A percentile compares a stretch with the other conserved stretches of the same genome.
Evolutionary conservation across 2,329 filamentous ascomycete species (phyloP).

Genomic region (Xylariomycetidae sp.): DNA sequence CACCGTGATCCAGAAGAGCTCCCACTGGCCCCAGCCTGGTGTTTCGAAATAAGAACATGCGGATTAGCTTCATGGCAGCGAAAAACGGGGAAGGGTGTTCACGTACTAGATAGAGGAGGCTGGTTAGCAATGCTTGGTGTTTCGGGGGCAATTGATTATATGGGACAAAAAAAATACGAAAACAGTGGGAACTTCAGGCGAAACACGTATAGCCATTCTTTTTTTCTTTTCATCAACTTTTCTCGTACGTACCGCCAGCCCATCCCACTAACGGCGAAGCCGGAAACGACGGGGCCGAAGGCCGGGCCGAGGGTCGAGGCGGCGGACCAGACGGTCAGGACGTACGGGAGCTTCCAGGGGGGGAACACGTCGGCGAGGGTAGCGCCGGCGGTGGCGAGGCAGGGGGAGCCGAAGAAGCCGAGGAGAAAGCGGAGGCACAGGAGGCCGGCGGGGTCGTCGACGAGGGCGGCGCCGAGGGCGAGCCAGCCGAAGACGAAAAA

Average conservation of each 20-base stretch:
- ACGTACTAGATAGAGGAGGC: no score
- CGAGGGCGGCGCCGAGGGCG: slow-evolving; percentile 41
- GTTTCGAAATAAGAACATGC: no score
- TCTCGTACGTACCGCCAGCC: no score
- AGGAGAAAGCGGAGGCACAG: slow-evolving; percentile 48
- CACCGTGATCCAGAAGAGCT: slow-evolving; percentile 12
- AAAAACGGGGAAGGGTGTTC: no score
- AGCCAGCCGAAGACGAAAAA: slow-evolving; percentile 45
- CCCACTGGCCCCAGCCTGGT: slow-evolving; percentile 12
- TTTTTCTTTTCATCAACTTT: no score
- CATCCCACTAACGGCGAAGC: slow-evolving; percentile 14
- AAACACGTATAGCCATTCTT: no score
- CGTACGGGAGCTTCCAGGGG: slow-evolving; percentile 14
- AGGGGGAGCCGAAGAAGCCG: slow-evolving; percentile 37
- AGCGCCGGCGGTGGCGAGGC: slow-evolving; percentile 15
- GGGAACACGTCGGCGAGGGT: slow-evolving; percentile 17
- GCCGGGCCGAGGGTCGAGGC: slow-evolving; percentile 11
- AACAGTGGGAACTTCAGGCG: no score
- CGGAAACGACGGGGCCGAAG: slow-evolving; percentile 11
- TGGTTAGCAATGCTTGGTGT: no score
- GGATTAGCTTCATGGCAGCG: no score
- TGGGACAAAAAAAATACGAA: no score
- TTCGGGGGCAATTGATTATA: no score
- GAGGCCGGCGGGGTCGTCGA: slow-evolving; percentile 46
- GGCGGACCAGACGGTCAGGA: slow-evolving; percentile 11